A percentile compares a stretch with the other conserved stretches of the same genome.
These are phyloP conservation scores for Sporothrix pallida DNA, from an alignment of 2,329 filamentous ascomycete genomes.

Conservation along the genomic window DNA sequence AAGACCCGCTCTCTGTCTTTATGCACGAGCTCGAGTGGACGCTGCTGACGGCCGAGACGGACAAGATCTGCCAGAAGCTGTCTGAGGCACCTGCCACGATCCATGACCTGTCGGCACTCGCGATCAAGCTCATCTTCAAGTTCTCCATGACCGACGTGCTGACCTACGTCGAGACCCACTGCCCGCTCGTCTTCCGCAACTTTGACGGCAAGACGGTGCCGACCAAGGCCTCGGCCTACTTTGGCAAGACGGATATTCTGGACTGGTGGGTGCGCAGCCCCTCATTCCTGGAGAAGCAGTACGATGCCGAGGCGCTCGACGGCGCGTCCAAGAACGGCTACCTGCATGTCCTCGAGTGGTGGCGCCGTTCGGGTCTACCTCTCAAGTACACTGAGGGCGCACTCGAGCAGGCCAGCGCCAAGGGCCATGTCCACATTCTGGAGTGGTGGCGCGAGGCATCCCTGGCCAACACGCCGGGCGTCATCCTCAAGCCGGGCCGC, in stretches of 20 bases:
- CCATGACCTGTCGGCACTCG: conserved; percentile 74
- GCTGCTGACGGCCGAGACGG: conserved; percentile 73
- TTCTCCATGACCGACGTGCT: conserved; percentile 84
- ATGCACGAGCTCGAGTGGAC: conserved; percentile 84
- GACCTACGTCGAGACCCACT: conserved; percentile 66
- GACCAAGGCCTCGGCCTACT: conserved; percentile 85
- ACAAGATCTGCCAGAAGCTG: conserved; percentile 75
- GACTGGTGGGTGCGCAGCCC: conserved; percentile 90
- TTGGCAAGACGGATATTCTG: conserved; percentile 81
- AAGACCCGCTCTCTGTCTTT: conserved; percentile 71
- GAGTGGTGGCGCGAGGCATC: conserved; percentile 89
- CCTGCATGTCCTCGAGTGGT: conserved; percentile 89
- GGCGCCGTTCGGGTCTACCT: conserved; percentile 73
- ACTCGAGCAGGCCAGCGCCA: conserved; percentile 83
- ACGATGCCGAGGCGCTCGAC: conserved; percentile 83
- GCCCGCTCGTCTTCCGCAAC: conserved; percentile 77
- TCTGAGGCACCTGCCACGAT: conserved; percentile 73
- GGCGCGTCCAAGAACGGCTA: conserved; percentile 86
- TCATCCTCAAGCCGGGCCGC: conserved; percentile 78
- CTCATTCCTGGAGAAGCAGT: conserved; percentile 84
- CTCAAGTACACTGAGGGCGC: conserved; percentile 86
- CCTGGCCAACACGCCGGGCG: conserved; percentile 35
- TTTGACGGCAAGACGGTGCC: conserved; percentile 86
- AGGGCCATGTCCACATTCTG: conserved; percentile 82
- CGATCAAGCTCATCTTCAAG: conserved; percentile 88